Percentiles rank a stretch among this genome's conserved stretches.
phyloP scores from a whole-genome alignment of 2,329 filamentous ascomycete species.

The Fusarium illudens region DNA sequence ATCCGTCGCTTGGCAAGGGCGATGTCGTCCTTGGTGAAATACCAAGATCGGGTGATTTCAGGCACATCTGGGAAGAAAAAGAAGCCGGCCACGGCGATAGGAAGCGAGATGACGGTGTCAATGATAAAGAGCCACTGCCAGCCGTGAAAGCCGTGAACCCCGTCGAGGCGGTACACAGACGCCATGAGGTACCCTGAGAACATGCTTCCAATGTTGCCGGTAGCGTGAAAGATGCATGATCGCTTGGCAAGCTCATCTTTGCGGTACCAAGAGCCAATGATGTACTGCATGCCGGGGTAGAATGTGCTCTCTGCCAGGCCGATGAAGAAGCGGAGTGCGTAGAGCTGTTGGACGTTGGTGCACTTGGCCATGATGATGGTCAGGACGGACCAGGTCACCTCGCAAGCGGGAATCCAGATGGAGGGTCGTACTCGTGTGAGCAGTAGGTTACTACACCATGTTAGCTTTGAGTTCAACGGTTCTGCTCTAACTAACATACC shows the following conservation, averaged over 20 bases:
- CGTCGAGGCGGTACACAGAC: constrained; percentile 51
- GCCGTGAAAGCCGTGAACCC: constrained; percentile 56
- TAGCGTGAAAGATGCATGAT: constrained; percentile 52
- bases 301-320: constrained; percentile 50
- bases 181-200: constrained; percentile 47
- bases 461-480: not conserved
- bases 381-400: constrained; percentile 44
- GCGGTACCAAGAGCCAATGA: constrained; percentile 55
- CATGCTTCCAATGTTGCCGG: constrained; percentile 39
- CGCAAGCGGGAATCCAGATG: constrained; percentile 53
- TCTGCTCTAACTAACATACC: constrained; percentile 6
- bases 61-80: constrained; percentile 46
- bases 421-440: constrained; percentile 50
- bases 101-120: constrained; percentile 47
- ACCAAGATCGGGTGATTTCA: constrained; percentile 42
- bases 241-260: constrained; percentile 54
- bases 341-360: constrained; percentile 49
- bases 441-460: constrained; percentile 42
- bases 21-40: constrained; percentile 40
- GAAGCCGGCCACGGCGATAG: constrained; percentile 46
- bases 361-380: constrained; percentile 51
- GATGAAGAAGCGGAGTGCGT: constrained; percentile 54
- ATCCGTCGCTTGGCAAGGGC: constrained; percentile 43
- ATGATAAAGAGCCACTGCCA: constrained; percentile 54
- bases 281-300: constrained; percentile 51